phyloP scores from a whole-genome alignment of 2,329 filamentous ascomycete species.

The Corinectria fuckeliana region DNA sequence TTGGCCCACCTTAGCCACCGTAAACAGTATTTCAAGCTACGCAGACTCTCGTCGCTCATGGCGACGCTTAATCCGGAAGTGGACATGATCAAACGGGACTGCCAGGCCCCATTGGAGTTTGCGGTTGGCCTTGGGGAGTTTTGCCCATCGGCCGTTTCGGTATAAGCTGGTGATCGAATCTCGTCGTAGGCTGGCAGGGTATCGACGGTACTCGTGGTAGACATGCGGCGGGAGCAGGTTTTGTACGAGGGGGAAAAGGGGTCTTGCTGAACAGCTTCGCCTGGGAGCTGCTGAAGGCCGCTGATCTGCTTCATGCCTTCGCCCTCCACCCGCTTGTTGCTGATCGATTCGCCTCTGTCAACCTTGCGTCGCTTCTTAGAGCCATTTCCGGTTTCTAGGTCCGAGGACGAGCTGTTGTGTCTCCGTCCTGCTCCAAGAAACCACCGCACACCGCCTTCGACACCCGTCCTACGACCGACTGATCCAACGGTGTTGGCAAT shows the following conservation, averaged over 20 bases:
- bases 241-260: slow-evolving; percentile 38
- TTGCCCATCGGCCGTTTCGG: slow-evolving; percentile 58
- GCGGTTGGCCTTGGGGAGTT: slow-evolving; percentile 38
- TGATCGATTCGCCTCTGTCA: slow-evolving; percentile 46
- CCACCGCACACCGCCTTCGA: slow-evolving; percentile 86
- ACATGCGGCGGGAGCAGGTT: slow-evolving; percentile 58
- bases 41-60: slow-evolving; percentile 86
- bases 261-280: slow-evolving; percentile 32
- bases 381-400: slow-evolving; percentile 53
- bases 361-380: slow-evolving; percentile 67
- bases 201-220: slow-evolving; percentile 72
- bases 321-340: slow-evolving; percentile 39
- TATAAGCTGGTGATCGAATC: slow-evolving; percentile 75
- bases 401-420: slow-evolving; percentile 53
- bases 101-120: slow-evolving; percentile 63
- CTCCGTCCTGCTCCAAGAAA: slow-evolving; percentile 71
- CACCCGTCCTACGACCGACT: slow-evolving; percentile 83
- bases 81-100: slow-evolving; percentile 83
- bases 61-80: slow-evolving; percentile 91
- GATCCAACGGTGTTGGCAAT: slow-evolving; percentile 86
- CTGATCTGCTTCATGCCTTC: slow-evolving; percentile 39
- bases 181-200: slow-evolving; percentile 86
- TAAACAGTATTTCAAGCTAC: slow-evolving; percentile 84
- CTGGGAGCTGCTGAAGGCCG: slow-evolving; percentile 25
- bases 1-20: slow-evolving; percentile 83